phyloP scores from a whole-genome alignment of 2,329 filamentous ascomycete species.

The Didymella exigua region DNA sequence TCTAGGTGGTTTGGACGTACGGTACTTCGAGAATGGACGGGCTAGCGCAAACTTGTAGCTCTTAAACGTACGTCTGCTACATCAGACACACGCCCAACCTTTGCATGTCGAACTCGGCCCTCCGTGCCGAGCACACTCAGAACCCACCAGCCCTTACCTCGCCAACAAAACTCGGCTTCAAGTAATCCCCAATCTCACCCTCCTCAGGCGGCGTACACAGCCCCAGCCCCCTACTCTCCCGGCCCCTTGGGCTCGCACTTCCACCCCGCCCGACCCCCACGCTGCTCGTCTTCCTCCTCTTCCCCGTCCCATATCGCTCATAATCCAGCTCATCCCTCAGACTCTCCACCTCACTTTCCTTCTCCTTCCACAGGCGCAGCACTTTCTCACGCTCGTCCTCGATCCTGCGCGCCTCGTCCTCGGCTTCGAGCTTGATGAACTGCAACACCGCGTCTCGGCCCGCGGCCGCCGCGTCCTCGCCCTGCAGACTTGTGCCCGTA shows the following conservation, averaged over 20 bases:
- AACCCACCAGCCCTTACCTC: slow-evolving; percentile 25
- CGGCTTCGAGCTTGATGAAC: slow-evolving; percentile 27
- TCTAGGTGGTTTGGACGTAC: slow-evolving; percentile 40
- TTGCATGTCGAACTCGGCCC: not conserved
- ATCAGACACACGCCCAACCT: not conserved
- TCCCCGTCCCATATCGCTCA: slow-evolving; percentile 8
- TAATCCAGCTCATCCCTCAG: slow-evolving; percentile 28
- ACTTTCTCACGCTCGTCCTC: slow-evolving; percentile 30
- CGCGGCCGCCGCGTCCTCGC: slow-evolving; percentile 57
- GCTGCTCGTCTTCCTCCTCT: slow-evolving; percentile 27
- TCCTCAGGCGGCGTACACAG: slow-evolving; percentile 35
- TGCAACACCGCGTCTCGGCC: slow-evolving; percentile 56
- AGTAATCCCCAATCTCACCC: slow-evolving; percentile 14
- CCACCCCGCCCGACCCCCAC: slow-evolving; percentile 16
- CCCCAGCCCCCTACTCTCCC: not conserved
- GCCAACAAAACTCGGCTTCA: slow-evolving; percentile 29
- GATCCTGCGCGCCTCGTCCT: slow-evolving; percentile 23
- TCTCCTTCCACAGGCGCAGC: slow-evolving; percentile 30
- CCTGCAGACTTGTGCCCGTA: slow-evolving; percentile 60
- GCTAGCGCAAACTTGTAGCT: not conserved
- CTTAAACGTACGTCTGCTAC: not conserved
- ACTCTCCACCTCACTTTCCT: slow-evolving; percentile 27
- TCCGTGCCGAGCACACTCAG: not conserved
- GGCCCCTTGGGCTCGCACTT: too few species aligned
- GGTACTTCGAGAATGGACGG: slow-evolving; percentile 1